phyloP scores from a whole-genome alignment of 192 early-diverging fungal species.

The Podila minutissima region DNA sequence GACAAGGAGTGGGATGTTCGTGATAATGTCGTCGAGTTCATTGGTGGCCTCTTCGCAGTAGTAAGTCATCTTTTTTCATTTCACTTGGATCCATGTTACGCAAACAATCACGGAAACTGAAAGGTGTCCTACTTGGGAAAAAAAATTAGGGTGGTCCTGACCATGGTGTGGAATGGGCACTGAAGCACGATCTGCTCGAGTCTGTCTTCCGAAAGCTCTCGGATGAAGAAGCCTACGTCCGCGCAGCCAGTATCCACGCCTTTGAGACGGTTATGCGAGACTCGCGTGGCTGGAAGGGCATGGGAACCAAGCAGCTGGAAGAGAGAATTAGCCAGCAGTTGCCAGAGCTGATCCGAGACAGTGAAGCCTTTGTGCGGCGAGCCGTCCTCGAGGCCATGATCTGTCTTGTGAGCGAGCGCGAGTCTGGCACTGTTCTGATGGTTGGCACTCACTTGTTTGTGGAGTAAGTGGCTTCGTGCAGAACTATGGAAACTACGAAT shows the following conservation, averaged over 20 bases:
- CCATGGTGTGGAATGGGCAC: constrained; percentile 53
- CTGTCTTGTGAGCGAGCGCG: constrained; percentile 56
- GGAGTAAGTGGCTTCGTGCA: constrained; percentile 17
- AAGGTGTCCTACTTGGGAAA: neutral
- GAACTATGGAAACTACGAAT: neutral
- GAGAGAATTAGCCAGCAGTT: constrained; percentile 44
- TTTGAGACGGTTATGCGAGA: constrained; percentile 55
- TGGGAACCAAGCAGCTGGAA: constrained; percentile 48
- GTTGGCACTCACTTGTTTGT: constrained; percentile 34
- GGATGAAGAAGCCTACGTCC: constrained; percentile 63
- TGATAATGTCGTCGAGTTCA: constrained; percentile 59
- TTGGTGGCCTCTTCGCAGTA: constrained; percentile 55
- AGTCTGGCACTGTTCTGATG: constrained; percentile 57
- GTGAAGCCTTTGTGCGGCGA: constrained; percentile 62
- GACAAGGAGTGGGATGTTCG: constrained; percentile 66
- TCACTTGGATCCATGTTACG: neutral
- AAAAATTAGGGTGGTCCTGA: constrained; percentile 21
- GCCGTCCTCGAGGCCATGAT: constrained; percentile 61
- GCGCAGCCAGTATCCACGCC: constrained; percentile 57
- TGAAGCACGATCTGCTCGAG: constrained; percentile 51
- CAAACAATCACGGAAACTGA: neutral
- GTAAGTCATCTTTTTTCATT: constrained; percentile 14
- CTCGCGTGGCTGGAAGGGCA: constrained; percentile 59
- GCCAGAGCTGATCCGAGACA: constrained; percentile 58
- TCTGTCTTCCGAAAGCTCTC: constrained; percentile 51